Evolutionary conservation across 768 basidiomycete genomes (phyloP), one percentile per base, ranked within the genome.

Genomic region (Podaxis sp.): DNA sequence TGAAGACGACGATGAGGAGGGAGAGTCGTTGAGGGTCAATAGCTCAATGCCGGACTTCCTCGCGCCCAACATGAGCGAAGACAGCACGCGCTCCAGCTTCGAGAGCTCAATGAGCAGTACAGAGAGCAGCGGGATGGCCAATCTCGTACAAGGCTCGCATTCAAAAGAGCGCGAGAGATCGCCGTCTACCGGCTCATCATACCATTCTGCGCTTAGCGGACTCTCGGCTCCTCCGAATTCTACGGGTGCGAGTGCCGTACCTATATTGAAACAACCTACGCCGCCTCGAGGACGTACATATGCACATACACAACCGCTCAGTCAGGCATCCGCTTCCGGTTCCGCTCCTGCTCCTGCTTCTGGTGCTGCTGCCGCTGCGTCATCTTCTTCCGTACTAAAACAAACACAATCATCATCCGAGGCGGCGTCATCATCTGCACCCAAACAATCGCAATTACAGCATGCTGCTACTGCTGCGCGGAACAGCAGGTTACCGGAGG

Each of bases 1-100:
- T 0, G 78, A 76, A n/a, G 71, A 69, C 8, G 75, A 74, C 2
- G 78, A 77, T 2, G 73, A 67, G n/a, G 68, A 69, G 27, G 73
- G 67, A 17, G 68, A 69, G 19, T 37, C 53, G 29, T 37, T 24
- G 43, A 50, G 54, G 29, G 17, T 40, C 17, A 41, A 56, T 15
- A 56, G 29, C 9, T 46, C 53, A 13, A 33, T 37, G 25, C 40
- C 61, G 6, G 55, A 15, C 5, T 50, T 56, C 55, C 38, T 62
- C 22, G 55, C 54, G 54, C 47, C 54, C 22, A 24, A 38, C 29
- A 56, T 50, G 36, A 55, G 25, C 36, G 41, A 33, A n/a, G 43
- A 37, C 36, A 19, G 46, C 17, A 50, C 38, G 29, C 55, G 69
- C 62, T 41, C 68, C 58, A 72, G 64, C 66, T 66, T 64, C 27